Evolutionary conservation across 2,329 filamentous ascomycete genomes (phyloP).

Genomic region (Chaetomium olivaceum): DNA sequence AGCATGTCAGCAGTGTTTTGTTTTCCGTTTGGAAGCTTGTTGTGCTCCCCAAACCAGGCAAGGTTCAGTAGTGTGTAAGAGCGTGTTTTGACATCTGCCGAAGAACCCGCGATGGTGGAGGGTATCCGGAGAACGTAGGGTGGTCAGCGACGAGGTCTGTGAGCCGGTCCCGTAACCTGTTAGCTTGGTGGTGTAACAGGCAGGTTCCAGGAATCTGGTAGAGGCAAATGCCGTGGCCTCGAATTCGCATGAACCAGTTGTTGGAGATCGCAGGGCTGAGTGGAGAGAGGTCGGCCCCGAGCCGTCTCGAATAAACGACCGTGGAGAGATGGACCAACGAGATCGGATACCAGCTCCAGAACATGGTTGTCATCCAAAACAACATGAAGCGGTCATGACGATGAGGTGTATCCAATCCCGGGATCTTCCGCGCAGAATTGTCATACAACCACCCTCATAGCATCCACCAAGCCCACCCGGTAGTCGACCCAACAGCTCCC

Average conservation of each 20-base stretch:
- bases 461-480: background rate
- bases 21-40: background rate
- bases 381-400: background rate
- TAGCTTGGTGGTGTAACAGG: background rate
- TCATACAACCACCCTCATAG: background rate
- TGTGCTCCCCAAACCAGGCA: background rate
- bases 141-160: constrained; percentile 9
- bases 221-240: background rate
- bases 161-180: background rate
- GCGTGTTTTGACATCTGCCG: background rate
- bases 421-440: background rate
- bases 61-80: background rate
- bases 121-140: background rate
- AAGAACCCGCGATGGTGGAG: background rate
- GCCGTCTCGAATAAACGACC: constrained; percentile 10
- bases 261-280: constrained; percentile 9
- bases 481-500: background rate
- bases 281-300: constrained; percentile 8
- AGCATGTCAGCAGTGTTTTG: background rate
- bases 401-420: background rate
- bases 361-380: background rate
- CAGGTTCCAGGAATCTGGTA: constrained; percentile 2
- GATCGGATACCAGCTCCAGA: background rate
- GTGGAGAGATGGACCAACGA: background rate
- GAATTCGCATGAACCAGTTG: constrained; percentile 5